Evolutionary conservation across 2,329 filamentous ascomycete genomes (phyloP), one percentile per base, ranked within the genome.

Genomic region (Neonectria faginata): DNA sequence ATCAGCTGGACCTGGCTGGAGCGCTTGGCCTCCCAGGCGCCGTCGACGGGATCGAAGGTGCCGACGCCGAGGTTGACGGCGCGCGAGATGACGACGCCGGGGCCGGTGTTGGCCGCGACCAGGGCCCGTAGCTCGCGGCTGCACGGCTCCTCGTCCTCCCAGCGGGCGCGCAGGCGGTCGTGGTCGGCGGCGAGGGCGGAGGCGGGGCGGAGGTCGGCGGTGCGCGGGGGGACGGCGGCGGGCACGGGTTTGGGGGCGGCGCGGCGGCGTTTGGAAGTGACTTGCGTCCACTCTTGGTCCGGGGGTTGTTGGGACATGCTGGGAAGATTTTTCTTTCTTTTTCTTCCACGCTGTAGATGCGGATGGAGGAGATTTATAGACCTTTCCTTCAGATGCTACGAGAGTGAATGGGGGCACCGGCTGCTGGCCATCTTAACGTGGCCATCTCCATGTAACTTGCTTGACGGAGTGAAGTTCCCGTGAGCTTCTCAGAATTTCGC

Each of bases 31-130:
- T 82, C 80, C 77, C 79, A 82, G 0, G 78, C 80, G 1, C 79
- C 82, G 48, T 85, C 81, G 3, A 76, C 75, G 2, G 85, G 84
- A 55, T 88, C 84, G 64, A 88, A 88, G 0, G 84, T 81, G 2
- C 87, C 87, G 2, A 86, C 75, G 0, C 87, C 87, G 5, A 89
- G 79, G 64, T 86, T 88, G 6, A 89, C 70, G 1, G 85, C 87
- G 9, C 66, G 58, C 11, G 66, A 62, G 1, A 77, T 55, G 0
- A 33, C 18, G 8, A 29, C 54, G 41, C 68, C 67, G 14, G 27
- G 47, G 2, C 60, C 41, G 3, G 66, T 69, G 7, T 76, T 74
- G 0, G 65, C 61, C 0, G 68, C 58, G 4, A 86, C 55, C 3
- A 83, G 67, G 1, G 72, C 67, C 5, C 73, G 69, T 3, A 88